Evolutionary conservation across 2,329 filamentous ascomycete genomes (phyloP).

Genomic region (Fusarium sulawesiense): DNA sequence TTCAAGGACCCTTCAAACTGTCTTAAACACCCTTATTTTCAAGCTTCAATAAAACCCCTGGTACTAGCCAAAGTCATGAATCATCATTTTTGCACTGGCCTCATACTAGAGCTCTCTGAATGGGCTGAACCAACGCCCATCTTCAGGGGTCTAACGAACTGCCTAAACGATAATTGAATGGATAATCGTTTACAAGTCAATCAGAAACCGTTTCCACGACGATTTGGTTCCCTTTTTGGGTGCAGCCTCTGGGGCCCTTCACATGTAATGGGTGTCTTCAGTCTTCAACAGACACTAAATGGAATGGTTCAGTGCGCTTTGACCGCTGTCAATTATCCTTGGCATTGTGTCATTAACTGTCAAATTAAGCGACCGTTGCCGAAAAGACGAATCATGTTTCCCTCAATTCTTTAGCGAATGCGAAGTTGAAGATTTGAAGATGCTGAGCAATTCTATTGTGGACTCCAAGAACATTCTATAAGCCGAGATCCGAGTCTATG

Average conservation of each 20-base stretch:
- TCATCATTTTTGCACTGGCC: slow-evolving; percentile 28
- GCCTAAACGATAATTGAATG: background rate
- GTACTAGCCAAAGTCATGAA: slow-evolving; percentile 34
- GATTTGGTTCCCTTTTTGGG: slow-evolving; percentile 36
- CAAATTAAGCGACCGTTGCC: slow-evolving; percentile 24
- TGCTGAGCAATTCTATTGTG: slow-evolving; percentile 5
- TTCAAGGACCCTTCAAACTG: slow-evolving; percentile 5
- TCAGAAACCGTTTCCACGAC: background rate
- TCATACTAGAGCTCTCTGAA: background rate
- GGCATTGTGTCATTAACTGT: slow-evolving; percentile 17
- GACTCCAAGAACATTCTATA: background rate
- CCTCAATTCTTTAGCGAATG: background rate
- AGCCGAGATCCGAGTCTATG: background rate
- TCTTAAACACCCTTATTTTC: background rate
- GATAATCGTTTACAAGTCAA: slow-evolving; percentile 11
- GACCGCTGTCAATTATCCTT: slow-evolving; percentile 8
- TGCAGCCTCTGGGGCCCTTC: background rate
- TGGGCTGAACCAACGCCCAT: background rate
- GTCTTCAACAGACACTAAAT: slow-evolving; percentile 1
- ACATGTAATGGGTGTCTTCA: background rate
- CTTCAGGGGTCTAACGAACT: background rate
- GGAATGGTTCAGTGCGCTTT: slow-evolving; percentile 1
- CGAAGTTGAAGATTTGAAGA: background rate
- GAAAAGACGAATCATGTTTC: slow-evolving; percentile 22
- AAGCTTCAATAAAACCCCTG: slow-evolving; percentile 32